These are phyloP conservation scores for Zygosaccharomyces bailii DNA, from an alignment of 805 yeast genomes.

Conservation along the genomic window DNA sequence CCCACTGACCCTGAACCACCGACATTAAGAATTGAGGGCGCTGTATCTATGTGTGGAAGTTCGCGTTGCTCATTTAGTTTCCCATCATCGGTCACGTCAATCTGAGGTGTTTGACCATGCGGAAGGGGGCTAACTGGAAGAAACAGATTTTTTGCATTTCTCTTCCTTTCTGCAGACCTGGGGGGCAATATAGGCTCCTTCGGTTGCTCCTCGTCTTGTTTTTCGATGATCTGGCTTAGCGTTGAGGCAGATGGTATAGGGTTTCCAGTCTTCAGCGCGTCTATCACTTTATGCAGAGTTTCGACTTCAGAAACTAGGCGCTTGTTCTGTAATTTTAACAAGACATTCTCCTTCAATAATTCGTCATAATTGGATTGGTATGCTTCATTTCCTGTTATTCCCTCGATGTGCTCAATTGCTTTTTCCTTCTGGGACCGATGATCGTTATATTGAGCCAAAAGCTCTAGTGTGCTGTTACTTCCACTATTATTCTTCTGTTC, in stretches of 20 bases:
- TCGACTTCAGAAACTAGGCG: slow-evolving; percentile 29
- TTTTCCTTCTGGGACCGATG: slow-evolving; percentile 31
- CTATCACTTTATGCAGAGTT: slow-evolving; percentile 18
- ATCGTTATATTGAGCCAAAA: slow-evolving; percentile 32
- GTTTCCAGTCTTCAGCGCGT: slow-evolving; percentile 16
- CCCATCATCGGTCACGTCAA: slow-evolving; percentile 10
- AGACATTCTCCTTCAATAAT: slow-evolving; percentile 31
- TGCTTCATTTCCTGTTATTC: slow-evolving; percentile 16
- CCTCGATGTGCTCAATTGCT: slow-evolving; percentile 29
- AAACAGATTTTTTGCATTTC: slow-evolving; percentile 20
- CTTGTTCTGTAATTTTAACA: slow-evolving; percentile 25
- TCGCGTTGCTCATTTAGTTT: not conserved
- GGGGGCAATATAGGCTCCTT: slow-evolving; percentile 35
- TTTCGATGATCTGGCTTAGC: slow-evolving; percentile 7
- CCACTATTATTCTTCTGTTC: slow-evolving; percentile 3
- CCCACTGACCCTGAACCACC: slow-evolving; percentile 11
- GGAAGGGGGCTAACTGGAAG: slow-evolving; percentile 6
- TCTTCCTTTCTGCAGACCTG: slow-evolving; percentile 39
- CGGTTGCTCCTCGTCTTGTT: slow-evolving; percentile 7
- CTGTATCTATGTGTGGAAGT: slow-evolving; percentile 1
- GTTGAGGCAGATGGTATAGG: slow-evolving; percentile 12
- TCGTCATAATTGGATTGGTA: slow-evolving; percentile 32
- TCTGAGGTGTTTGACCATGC: slow-evolving; percentile 7
- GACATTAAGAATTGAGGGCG: slow-evolving; percentile 4
- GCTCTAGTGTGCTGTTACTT: slow-evolving; percentile 23